Evolutionary conservation across 805 yeast species (phyloP).

Genomic region (Cephaloascus fragrans): DNA sequence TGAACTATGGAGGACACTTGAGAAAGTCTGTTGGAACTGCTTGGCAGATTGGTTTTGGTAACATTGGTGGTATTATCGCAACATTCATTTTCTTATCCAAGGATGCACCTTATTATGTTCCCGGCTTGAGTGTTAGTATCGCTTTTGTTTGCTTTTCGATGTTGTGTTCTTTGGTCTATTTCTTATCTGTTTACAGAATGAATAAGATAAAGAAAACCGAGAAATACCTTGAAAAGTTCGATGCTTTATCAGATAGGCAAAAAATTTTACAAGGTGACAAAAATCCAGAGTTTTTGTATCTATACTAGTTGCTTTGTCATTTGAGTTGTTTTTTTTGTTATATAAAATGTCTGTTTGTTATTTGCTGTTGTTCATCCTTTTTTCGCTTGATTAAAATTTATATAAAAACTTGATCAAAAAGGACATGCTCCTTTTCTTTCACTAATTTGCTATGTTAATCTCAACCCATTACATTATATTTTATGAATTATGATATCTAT

Average conservation of each 20-base stretch:
- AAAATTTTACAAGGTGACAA: constrained; percentile 25
- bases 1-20: constrained; percentile 55
- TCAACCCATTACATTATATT: too few species aligned
- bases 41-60: constrained; percentile 62
- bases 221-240: constrained; percentile 16
- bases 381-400: too few species aligned
- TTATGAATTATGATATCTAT: too few species aligned
- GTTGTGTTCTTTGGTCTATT: constrained; percentile 21
- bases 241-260: constrained; percentile 16
- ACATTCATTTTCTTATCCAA: constrained; percentile 43
- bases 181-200: constrained; percentile 13
- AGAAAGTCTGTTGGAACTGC: constrained; percentile 52
- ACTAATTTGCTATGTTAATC: too few species aligned
- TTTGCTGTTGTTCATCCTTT: too few species aligned
- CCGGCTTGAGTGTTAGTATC: constrained; percentile 43
- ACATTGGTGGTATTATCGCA: constrained; percentile 63
- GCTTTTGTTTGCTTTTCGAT: constrained; percentile 37
- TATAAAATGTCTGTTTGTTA: too few species aligned
- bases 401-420: too few species aligned
- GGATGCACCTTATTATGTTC: constrained; percentile 51
- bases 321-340: too few species aligned
- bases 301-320: constrained; percentile 11
- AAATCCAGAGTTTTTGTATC: constrained; percentile 24
- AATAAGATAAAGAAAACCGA: constrained; percentile 16
- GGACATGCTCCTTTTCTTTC: too few species aligned